These are phyloP conservation scores for Waltiozyma sp. DNA, from an alignment of 1,139 yeast genomes.

Conservation along the genomic window DNA sequence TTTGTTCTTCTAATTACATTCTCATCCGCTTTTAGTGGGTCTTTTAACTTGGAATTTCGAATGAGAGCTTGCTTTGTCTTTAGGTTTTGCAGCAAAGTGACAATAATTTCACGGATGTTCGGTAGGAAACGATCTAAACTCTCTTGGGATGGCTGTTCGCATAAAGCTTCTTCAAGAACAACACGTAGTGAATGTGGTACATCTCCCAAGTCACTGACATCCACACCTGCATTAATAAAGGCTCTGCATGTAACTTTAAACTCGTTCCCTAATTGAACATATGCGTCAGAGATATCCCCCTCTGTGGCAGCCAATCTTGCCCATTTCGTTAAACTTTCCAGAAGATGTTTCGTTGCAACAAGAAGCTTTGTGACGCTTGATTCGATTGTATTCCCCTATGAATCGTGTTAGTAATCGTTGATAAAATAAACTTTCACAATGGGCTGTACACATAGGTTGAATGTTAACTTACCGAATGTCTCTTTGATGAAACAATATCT, in stretches of 20 bases:
- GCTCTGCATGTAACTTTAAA: constrained; percentile 79
- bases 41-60: constrained; percentile 20
- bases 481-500: background rate
- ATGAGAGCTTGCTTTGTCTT: constrained; percentile 61
- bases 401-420: constrained; percentile 1
- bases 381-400: constrained; percentile 57
- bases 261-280: constrained; percentile 88
- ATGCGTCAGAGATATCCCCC: constrained; percentile 79
- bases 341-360: constrained; percentile 79
- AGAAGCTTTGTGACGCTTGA: constrained; percentile 73
- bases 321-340: constrained; percentile 87
- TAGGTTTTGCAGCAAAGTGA: constrained; percentile 65
- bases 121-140: constrained; percentile 77
- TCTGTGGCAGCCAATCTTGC: constrained; percentile 72
- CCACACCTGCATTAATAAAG: constrained; percentile 57
- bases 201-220: constrained; percentile 62
- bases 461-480: background rate
- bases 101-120: constrained; percentile 76
- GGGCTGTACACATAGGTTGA: background rate
- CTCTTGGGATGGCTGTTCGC: constrained; percentile 79
- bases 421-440: background rate
- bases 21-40: constrained; percentile 10
- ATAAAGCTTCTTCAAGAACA: constrained; percentile 76
- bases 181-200: constrained; percentile 64
- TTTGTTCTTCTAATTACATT: constrained; percentile 4